Evolutionary conservation across 768 basidiomycete species (phyloP).

Genomic region (Suillus variegatus): DNA sequence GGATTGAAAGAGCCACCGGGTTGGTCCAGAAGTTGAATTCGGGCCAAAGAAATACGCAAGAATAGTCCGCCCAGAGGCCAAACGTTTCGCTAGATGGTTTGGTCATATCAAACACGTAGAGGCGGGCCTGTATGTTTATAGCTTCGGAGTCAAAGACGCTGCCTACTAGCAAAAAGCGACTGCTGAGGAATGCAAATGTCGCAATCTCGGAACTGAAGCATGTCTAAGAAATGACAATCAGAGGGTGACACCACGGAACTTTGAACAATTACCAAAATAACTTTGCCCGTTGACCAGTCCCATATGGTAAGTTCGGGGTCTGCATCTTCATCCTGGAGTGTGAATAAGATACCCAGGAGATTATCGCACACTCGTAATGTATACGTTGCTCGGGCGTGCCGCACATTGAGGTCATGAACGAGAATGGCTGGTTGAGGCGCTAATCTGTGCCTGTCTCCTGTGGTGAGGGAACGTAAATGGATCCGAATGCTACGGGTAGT

Average conservation of each 20-base stretch:
- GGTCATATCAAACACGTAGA: slow-evolving; percentile 44
- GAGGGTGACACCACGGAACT: slow-evolving; percentile 5
- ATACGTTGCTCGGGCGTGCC: slow-evolving; percentile 34
- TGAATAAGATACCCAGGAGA: slow-evolving; percentile 51
- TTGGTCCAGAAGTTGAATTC: slow-evolving; percentile 27
- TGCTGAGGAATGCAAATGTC: slow-evolving; percentile 45
- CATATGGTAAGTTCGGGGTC: slow-evolving; percentile 56
- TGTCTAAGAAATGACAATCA: slow-evolving; percentile 13
- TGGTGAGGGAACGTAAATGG: slow-evolving; percentile 47
- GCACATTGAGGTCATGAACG: slow-evolving; percentile 21
- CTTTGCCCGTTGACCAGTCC: slow-evolving; percentile 64
- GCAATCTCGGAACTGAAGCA: slow-evolving; percentile 35
- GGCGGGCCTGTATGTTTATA: slow-evolving; percentile 23
- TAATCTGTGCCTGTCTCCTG: slow-evolving; percentile 47
- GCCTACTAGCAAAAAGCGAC: slow-evolving; percentile 40
- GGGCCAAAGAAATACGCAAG: slow-evolving; percentile 46
- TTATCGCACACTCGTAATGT: slow-evolving; percentile 59
- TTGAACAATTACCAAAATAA: slow-evolving; percentile 42
- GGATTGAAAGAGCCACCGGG: slow-evolving; percentile 42
- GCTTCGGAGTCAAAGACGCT: slow-evolving; percentile 25
- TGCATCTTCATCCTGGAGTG: slow-evolving; percentile 26
- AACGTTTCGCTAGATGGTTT: slow-evolving; percentile 30
- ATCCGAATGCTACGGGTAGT: slow-evolving; percentile 23
- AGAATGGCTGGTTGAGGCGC: slow-evolving; percentile 39
- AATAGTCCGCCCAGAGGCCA: slow-evolving; percentile 31